A percentile compares a stretch with the other conserved stretches of the same genome.
Evolutionary conservation across 2,329 filamentous ascomycete genomes (phyloP).

Genomic region (Colletotrichum tropicicola): DNA sequence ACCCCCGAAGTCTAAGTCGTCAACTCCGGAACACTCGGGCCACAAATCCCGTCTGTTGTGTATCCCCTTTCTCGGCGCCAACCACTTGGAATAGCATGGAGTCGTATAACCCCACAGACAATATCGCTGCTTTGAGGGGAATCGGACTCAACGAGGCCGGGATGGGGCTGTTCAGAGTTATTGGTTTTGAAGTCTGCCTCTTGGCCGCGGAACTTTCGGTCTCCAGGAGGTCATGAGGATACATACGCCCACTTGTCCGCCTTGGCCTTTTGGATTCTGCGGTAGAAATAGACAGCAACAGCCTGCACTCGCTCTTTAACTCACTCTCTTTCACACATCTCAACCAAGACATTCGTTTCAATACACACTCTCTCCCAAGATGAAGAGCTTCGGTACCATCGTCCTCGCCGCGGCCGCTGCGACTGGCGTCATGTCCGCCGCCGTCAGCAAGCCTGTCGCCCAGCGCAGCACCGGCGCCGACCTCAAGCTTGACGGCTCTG

Average conservation of each 20-base stretch:
- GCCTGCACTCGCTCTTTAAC: not conserved
- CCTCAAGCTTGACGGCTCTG: not conserved
- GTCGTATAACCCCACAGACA: not conserved
- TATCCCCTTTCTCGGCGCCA: not conserved
- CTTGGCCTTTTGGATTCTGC: accelerated
- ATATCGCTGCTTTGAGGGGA: not conserved
- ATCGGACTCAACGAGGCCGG: not conserved
- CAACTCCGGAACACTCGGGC: conserved; percentile 14
- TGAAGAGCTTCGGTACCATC: conserved; percentile 24
- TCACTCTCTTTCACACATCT: not conserved
- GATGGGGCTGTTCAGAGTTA: not conserved
- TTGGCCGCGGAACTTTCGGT: not conserved
- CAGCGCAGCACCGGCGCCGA: not conserved
- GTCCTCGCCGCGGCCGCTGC: conserved; percentile 8
- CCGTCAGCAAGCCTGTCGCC: not conserved
- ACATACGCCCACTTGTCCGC: not conserved
- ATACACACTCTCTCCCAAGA: not conserved
- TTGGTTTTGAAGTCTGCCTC: not conserved
- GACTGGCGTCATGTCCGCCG: conserved; percentile 17
- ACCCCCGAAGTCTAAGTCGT: conserved; percentile 8
- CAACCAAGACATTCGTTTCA: conserved; percentile 3
- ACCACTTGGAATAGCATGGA: not conserved
- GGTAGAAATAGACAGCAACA: not conserved
- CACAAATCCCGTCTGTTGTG: not conserved
- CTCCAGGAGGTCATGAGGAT: not conserved